Percentiles rank a stretch among this genome's conserved stretches.
Evolutionary conservation across 1,284 basidiomycete species (phyloP).

Genomic region (Leccinum olivaceoglutinosum): DNA sequence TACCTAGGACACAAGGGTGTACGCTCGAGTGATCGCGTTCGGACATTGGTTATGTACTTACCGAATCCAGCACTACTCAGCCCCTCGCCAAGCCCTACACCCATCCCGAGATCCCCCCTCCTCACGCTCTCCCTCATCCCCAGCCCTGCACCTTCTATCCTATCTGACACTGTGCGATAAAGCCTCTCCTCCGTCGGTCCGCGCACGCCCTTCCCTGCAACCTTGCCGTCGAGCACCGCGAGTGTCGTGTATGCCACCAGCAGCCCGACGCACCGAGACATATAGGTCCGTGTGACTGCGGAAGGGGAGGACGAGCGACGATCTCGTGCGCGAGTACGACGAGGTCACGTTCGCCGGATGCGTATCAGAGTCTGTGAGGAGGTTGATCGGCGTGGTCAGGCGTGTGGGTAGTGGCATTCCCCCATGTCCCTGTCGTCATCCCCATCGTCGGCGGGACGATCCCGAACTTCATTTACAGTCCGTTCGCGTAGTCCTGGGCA

Average conservation of each 20-base stretch:
- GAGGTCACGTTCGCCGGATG: conserved; percentile 74
- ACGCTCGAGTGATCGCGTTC: too few species aligned
- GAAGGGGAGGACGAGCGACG: conserved; percentile 33
- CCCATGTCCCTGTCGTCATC: neutral
- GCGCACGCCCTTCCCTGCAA: conserved; percentile 54
- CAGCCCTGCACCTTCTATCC: conserved; percentile 59
- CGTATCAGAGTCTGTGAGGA: conserved; percentile 76
- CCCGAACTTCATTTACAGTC: conserved; percentile 49
- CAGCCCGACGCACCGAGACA: conserved; percentile 86
- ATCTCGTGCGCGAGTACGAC: conserved; percentile 87
- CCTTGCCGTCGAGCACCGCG: conserved; percentile 65
- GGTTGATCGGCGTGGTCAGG: conserved; percentile 64
- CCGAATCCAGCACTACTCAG: conserved; percentile 10
- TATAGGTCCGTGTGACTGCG: conserved; percentile 53
- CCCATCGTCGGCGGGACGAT: conserved; percentile 29
- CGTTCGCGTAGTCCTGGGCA: conserved; percentile 29
- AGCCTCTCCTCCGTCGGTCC: conserved; percentile 60
- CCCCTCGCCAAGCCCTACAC: conserved; percentile 22
- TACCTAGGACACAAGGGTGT: too few species aligned
- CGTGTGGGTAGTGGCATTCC: conserved; percentile 36
- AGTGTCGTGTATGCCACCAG: conserved; percentile 80
- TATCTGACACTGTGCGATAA: conserved; percentile 58
- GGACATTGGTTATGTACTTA: too few species aligned
- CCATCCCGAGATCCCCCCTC: conserved; percentile 26
- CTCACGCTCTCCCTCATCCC: conserved; percentile 56